Percentiles rank a stretch among this genome's conserved stretches.
Evolutionary conservation across 2,329 filamentous ascomycete species (phyloP).

Genomic region (Aureobasidium pullulans): DNA sequence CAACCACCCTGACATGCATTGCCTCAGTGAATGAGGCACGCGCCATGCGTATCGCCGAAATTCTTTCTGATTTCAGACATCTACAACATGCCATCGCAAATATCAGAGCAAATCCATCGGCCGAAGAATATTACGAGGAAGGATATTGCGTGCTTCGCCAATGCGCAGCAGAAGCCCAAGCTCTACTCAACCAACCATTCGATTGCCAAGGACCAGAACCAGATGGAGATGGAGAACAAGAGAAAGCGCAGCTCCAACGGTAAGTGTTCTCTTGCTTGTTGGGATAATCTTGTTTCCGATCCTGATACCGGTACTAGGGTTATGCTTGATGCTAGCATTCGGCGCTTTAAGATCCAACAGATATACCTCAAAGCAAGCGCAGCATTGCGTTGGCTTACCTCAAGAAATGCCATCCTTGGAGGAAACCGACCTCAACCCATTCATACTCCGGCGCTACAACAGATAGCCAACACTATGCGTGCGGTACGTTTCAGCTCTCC

Average conservation of each 20-base stretch:
- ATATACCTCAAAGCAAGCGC: constrained; percentile 53
- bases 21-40: constrained; percentile 54
- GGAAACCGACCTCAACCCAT: constrained; percentile 42
- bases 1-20: constrained; percentile 5
- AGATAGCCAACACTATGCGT: constrained; percentile 41
- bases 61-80: constrained; percentile 58
- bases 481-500: constrained; percentile 22
- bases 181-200: constrained; percentile 48
- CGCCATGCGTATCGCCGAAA: constrained; percentile 54
- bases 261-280: constrained; percentile 27
- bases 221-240: constrained; percentile 43
- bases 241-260: constrained; percentile 51
- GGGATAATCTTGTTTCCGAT: neutral
- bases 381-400: constrained; percentile 52
- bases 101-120: constrained; percentile 43
- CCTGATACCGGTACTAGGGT: constrained; percentile 38
- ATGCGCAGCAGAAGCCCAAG: constrained; percentile 48
- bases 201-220: constrained; percentile 34
- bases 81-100: constrained; percentile 52
- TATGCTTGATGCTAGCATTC: constrained; percentile 52
- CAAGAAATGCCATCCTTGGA: constrained; percentile 43
- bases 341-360: constrained; percentile 55
- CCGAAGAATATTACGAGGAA: constrained; percentile 51
- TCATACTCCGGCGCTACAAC: constrained; percentile 43
- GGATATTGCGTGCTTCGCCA: constrained; percentile 52